Conservation (phyloP, 2,329 filamentous ascomycete genomes). For the Cryphonectria japonica region DNA sequence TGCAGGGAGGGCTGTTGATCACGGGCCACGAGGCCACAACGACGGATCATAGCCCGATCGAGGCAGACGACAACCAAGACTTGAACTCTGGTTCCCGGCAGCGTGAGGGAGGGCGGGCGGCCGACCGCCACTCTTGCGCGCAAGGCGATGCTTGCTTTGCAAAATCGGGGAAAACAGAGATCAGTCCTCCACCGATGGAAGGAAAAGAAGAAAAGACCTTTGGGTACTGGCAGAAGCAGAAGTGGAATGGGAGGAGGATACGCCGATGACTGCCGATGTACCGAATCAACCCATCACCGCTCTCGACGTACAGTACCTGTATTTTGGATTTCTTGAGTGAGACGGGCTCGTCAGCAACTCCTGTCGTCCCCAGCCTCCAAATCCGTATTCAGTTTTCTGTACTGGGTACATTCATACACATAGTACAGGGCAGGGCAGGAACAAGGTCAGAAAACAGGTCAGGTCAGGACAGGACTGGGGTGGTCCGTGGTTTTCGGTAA, state of each 20-base stretch:
- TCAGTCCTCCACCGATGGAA: not conserved
- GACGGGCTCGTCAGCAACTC: not conserved
- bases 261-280: not conserved
- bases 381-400: not conserved
- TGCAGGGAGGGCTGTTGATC: conserved; percentile 9
- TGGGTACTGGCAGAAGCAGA: not conserved
- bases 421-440: too few species aligned
- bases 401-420: not conserved
- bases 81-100: conserved; percentile 3
- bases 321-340: not conserved
- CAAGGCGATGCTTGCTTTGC: conserved; percentile 12
- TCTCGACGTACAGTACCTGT: not conserved
- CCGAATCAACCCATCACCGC: conserved; percentile 1
- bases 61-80: conserved; percentile 16
- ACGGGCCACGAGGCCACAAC: conserved; percentile 14
- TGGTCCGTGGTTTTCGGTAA: conserved; percentile 22
- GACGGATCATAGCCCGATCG: conserved; percentile 23
- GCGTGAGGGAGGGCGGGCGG: conserved; percentile 8
- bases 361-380: not conserved
- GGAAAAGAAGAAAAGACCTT: too few species aligned
- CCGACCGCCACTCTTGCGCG: conserved; percentile 25
- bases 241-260: not conserved
- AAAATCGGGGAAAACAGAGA: not conserved
- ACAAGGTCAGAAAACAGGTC: not conserved
- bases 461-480: not conserved